Evolutionary conservation across 75 land plant species (phyloP), one percentile per base, ranked within the genome.

Genomic region (Gnetum montanum): DNA sequence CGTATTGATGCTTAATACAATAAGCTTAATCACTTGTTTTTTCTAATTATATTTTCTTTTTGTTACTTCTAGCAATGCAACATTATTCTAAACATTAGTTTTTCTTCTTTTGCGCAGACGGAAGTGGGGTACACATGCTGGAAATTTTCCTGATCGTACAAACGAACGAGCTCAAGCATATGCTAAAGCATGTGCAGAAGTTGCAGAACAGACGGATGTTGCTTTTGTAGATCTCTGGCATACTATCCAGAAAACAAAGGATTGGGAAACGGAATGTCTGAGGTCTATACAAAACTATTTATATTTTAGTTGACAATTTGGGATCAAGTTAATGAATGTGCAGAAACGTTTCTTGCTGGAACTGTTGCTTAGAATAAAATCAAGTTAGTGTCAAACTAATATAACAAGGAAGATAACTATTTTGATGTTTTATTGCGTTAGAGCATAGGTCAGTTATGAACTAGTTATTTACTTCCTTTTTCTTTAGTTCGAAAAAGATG

Each of bases 211-310:
- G 50, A 57, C 49, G 43, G 59, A 67, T 24, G 79, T 57, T 10
- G 75, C 66, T 4, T 62, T 46, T 3, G 58, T 76, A 49, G 79
- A 76, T 54, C 60, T 76, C 10, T 71, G 74, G 70, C 66, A 49
- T 43, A 57, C 79, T 4, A 66, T 76, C 31, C 69, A 65, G 46
- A 44, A 40, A 30, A 41, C 36, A 30, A 49, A 66, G 27, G 59
- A 66, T 23, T 76, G 79, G 79, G 53, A 72, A 41, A 72, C 65
- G n/a, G 61, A 57, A 16, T 76, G 77, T 46, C 70, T 76, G 18
- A 76, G 69, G 79, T 75, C 10, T 31, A 38, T 24, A 18, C 25
- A 36, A 22, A 31, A 18, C 45, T 31, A n/a, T 27, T 34, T 36
- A 20, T 22, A 15, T 26, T 24, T 13, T 11, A 10, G 3, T 28